These are phyloP conservation scores for Saturnispora dispora DNA, from an alignment of 805 yeast species.

Conservation along the genomic window DNA sequence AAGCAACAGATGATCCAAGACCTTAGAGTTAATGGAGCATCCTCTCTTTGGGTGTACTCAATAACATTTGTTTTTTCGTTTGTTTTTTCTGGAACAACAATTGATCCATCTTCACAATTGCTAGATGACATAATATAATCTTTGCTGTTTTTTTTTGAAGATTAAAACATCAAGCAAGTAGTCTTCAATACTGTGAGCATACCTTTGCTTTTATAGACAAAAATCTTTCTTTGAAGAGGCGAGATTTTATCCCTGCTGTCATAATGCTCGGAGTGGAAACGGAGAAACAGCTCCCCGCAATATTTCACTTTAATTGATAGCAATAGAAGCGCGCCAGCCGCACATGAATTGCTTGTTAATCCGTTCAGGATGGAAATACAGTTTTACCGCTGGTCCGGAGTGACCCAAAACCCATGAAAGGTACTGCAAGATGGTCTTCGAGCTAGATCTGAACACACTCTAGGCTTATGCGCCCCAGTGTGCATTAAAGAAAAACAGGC, in stretches of 20 bases:
- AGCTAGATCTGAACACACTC: too few relatives aligned
- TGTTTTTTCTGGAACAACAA: neutral
- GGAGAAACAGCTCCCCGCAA: neutral
- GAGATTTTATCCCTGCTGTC: neutral
- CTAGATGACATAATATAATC: neutral
- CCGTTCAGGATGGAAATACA: neutral
- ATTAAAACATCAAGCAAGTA: too few relatives aligned
- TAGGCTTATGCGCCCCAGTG: too few relatives aligned
- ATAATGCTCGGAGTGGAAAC: neutral
- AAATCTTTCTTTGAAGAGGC: neutral
- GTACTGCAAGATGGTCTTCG: too few relatives aligned
- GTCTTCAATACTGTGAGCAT: neutral
- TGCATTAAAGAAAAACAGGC: too few relatives aligned
- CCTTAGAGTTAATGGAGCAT: neutral
- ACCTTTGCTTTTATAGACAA: neutral
- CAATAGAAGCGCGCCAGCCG: neutral
- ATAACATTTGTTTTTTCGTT: neutral
- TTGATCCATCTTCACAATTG: neutral
- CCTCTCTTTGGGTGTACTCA: neutral
- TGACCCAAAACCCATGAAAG: too few relatives aligned
- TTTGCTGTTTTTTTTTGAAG: neutral
- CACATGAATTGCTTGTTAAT: neutral
- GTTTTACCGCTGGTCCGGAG: neutral
- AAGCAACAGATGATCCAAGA: constrained; percentile 31
- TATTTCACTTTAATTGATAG: too few relatives aligned